Base-by-base conservation (phyloP, 2,329 filamentous ascomycete genomes). In the Didymella keratinophila region DNA sequence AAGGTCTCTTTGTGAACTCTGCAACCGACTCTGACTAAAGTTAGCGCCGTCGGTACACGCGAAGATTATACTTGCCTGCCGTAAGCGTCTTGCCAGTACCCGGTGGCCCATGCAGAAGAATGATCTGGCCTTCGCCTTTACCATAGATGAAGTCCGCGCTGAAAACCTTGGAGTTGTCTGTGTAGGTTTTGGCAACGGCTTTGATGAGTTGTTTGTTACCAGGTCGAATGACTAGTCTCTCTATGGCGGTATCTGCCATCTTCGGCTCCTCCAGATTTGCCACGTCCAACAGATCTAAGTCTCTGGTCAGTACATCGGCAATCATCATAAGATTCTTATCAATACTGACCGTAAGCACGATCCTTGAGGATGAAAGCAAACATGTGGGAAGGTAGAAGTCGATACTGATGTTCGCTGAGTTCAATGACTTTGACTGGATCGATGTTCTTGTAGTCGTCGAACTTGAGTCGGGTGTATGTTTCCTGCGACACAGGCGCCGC, bases 1-100 rank as follows among this genome's bases (percentile, higher is more conserved):
- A 43, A 48, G 73, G 62, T 39, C 71, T 51, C 39, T 61, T 36
- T 8, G 58, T 67, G 25, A 63, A 62, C 27, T 73, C 70, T 4
- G 70, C 68, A 6, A 68, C 62, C 16, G 59, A 65, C 52, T 71
- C 70, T 63, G 7, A n/a, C n/a, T n/a, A n/a, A n/a, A n/a, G n/a
- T n/a, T n/a, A n/a, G n/a, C n/a, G n/a, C n/a, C n/a, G n/a, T n/a
- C n/a, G n/a, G n/a, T n/a, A n/a, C n/a, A n/a, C n/a, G n/a, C n/a
- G n/a, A n/a, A n/a, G n/a, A n/a, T n/a, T 28, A n/a, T 30, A 59
- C 62, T 41, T 58, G 73, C 73, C 75, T 28, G 73, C 66, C n/a
- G 75, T 67, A 10, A 98, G 83, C 2, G 94, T 98, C 83, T 98
- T 98, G 69, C 95, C 94, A 6, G 94, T 97, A 76, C 94, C 94